Base-by-base conservation (phyloP, 495 filamentous ascomycete genomes). In the Rhypophila decipiens region DNA sequence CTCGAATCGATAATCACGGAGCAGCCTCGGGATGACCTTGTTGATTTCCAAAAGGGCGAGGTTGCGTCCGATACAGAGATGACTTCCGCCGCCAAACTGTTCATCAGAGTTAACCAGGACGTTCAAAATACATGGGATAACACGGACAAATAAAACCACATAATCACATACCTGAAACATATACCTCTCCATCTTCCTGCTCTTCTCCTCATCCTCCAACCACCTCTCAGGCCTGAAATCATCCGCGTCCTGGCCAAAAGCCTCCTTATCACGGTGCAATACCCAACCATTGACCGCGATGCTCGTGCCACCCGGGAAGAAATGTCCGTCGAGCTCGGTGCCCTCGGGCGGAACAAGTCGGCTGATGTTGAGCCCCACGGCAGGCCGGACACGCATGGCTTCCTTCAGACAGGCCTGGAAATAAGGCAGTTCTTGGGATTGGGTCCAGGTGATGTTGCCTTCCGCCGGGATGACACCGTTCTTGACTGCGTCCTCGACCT, bases 331-430 rank as follows among this genome's bases (percentile, higher is more conserved):
- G 8, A 82, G 59, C 44, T 67, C 70, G 27, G 77, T 65, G 21
- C 78, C 79, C 44, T 74, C 78, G 4, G 70, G 61, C 0, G 75
- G 75, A 0, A 72, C 76, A 2, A 74, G 55, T 0, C 80, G 71
- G 15, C 76, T 71, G 22, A 80, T 69, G 44, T 77, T 67, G 2
- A 82, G 52, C 3, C 77, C 76, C 9, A 78, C 73, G 2, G 84
- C 73, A 2, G 84, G 82, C 10, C 83, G 74, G n/a, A 85, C 56
- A 29, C 83, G 77, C 59, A 85, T 75, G 4, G 78, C 72, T 62
- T 87, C 84, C 53, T 83, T 84, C 42, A 87, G 72, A 48, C 77
- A 80, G 1, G 83, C 83, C 43, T 78, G 74, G 31, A 86, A 67
- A 63, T 84, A 86, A 0, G 74, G 66, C 24, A 80, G 64, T 19